Evolutionary conservation across 108 stramenopile genomes (phyloP).

Genomic region (Skeletonema marinoi): DNA sequence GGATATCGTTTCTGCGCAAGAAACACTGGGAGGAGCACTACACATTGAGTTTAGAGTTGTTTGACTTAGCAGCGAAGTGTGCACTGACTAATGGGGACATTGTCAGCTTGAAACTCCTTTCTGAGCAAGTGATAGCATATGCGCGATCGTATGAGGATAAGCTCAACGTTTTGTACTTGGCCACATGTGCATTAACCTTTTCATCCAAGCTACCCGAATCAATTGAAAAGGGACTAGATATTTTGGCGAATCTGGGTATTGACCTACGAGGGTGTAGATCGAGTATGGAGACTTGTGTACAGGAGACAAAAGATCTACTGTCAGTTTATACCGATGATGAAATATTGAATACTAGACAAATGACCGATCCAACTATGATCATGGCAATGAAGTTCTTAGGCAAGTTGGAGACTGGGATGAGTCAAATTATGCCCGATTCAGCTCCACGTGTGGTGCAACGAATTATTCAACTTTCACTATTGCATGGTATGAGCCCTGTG

Average conservation of each 20-base stretch:
- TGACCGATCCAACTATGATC: constrained; percentile 12
- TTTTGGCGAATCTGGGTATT: constrained; percentile 2
- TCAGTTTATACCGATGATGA: not conserved
- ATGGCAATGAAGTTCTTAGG: constrained; percentile 16
- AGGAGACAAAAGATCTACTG: not conserved
- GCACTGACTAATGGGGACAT: too few relatives aligned
- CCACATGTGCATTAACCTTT: not conserved
- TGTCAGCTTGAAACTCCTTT: too few relatives aligned
- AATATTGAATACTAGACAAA: constrained; percentile 2
- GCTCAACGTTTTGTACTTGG: not conserved
- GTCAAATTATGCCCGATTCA: not conserved
- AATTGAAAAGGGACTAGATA: not conserved
- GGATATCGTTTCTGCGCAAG: too few relatives aligned
- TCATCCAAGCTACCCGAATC: constrained; percentile 10
- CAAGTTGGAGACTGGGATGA: not conserved
- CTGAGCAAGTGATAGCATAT: too few relatives aligned
- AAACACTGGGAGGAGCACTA: too few relatives aligned
- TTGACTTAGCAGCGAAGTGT: not conserved
- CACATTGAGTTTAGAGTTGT: too few relatives aligned
- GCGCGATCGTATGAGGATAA: constrained; percentile 6
- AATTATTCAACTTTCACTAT: constrained; percentile 14
- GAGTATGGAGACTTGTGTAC: not conserved
- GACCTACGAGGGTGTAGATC: not conserved
- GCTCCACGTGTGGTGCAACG: not conserved
- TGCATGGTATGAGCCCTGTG: constrained; percentile 3